phyloP scores from a whole-genome alignment of 2,329 filamentous ascomycete genomes.

The Diaporthe ilicicola region DNA sequence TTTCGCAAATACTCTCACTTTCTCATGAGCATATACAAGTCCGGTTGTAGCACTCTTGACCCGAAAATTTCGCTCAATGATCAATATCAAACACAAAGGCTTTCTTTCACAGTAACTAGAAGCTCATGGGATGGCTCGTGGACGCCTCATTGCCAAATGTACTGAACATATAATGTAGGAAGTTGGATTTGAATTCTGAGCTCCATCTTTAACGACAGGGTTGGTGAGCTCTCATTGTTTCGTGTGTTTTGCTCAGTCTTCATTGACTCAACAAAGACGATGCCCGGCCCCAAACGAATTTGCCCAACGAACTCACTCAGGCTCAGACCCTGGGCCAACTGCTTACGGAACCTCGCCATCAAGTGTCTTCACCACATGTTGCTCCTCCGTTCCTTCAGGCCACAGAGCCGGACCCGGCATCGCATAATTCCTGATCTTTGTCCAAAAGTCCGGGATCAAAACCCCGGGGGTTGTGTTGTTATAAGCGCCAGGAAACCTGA shows the following conservation, averaged over 20 bases:
- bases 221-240: neutral
- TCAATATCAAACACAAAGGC: too few species aligned
- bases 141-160: too few species aligned
- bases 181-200: too few species aligned
- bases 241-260: neutral
- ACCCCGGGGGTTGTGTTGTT: neutral
- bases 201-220: neutral
- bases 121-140: too few species aligned
- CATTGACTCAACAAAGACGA: too few species aligned
- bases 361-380: neutral
- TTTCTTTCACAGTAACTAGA: too few species aligned
- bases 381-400: neutral
- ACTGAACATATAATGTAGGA: too few species aligned
- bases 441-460: slow-evolving; percentile 1
- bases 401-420: neutral
- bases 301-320: neutral
- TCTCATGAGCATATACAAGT: too few species aligned
- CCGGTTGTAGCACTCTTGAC: too few species aligned
- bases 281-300: too few species aligned
- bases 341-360: neutral
- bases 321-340: neutral
- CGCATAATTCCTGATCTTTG: neutral
- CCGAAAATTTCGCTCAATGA: too few species aligned
- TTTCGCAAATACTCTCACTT: too few species aligned
- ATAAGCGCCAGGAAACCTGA: neutral